phyloP scores from a whole-genome alignment of 2,329 filamentous ascomycete genomes.

The Pseudocercospora macadamiae region DNA sequence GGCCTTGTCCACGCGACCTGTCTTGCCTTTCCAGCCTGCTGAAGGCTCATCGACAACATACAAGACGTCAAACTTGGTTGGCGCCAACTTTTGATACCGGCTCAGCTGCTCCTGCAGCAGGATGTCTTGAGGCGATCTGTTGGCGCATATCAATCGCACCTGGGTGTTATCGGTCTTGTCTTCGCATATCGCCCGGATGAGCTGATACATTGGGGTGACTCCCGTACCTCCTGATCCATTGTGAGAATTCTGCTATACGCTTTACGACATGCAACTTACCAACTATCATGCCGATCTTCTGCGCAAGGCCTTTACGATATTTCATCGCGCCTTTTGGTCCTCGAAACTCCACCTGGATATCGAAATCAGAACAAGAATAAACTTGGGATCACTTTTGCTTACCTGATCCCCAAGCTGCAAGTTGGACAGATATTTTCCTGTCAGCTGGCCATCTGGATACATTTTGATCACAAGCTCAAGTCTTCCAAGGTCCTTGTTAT shows the following conservation, averaged over 20 bases:
- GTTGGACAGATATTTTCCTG: conserved; percentile 52
- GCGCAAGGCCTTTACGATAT: conserved; percentile 49
- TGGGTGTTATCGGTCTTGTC: conserved; percentile 61
- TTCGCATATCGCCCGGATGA: conserved; percentile 66
- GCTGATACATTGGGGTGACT: conserved; percentile 62
- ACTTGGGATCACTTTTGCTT: too few species aligned
- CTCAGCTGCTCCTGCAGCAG: conserved; percentile 61
- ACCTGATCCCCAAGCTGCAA: conserved; percentile 52
- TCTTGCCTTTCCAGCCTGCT: conserved; percentile 52
- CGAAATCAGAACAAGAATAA: neutral
- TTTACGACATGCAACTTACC: conserved; percentile 26
- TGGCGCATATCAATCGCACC: conserved; percentile 63
- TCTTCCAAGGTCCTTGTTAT: conserved; percentile 45
- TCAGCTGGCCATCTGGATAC: conserved; percentile 54
- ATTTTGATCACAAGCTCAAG: conserved; percentile 57
- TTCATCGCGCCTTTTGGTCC: conserved; percentile 62
- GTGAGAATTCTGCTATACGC: neutral
- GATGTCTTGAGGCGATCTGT: conserved; percentile 62
- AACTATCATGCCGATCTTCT: conserved; percentile 59
- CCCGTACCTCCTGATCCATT: conserved; percentile 48
- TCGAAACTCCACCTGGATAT: conserved; percentile 48
- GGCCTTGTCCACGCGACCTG: conserved; percentile 56
- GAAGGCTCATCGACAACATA: conserved; percentile 59
- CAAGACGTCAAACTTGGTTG: conserved; percentile 56
- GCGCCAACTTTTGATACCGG: conserved; percentile 52